A percentile compares a stretch with the other conserved stretches of the same genome.
phyloP scores from a whole-genome alignment of 1,139 yeast genomes.

The Saccharomycopsis phalli region DNA sequence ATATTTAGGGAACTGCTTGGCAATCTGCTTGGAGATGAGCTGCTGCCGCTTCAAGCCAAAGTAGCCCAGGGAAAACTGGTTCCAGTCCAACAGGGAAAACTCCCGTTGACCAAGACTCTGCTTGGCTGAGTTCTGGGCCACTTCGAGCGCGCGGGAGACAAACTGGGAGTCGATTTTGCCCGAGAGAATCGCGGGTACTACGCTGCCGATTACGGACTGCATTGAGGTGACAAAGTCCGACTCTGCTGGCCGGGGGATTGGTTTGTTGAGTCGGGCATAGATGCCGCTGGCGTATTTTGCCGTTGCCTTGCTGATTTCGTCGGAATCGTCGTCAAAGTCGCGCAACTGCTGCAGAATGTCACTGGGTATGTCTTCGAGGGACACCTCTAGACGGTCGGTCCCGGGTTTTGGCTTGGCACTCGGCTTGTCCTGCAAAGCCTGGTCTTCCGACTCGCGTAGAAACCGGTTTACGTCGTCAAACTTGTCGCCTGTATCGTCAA shows the following conservation, averaged over 20 bases:
- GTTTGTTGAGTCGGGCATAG: slow-evolving; percentile 6
- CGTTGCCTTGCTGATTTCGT: slow-evolving; percentile 18
- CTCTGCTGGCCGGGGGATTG: neutral
- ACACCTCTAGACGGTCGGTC: no score
- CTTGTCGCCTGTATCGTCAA: no score
- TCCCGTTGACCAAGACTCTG: slow-evolving; percentile 42
- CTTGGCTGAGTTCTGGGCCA: slow-evolving; percentile 32
- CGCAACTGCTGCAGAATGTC: slow-evolving; percentile 5
- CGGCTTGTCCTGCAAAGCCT: slow-evolving; percentile 12
- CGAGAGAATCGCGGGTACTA: slow-evolving; percentile 36
- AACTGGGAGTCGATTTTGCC: slow-evolving; percentile 40
- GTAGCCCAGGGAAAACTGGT: slow-evolving; percentile 48
- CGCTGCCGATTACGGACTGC: neutral
- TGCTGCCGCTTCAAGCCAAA: slow-evolving; percentile 52
- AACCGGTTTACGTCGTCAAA: neutral
- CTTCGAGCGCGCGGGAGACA: slow-evolving; percentile 39
- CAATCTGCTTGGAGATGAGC: slow-evolving; percentile 35
- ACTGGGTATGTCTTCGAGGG: no score
- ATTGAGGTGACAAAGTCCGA: neutral
- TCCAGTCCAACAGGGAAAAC: slow-evolving; percentile 39
- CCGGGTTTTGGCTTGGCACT: no score
- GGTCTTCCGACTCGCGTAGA: neutral
- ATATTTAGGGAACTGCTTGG: slow-evolving; percentile 23
- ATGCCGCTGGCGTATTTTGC: slow-evolving; percentile 21
- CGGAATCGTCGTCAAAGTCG: slow-evolving; percentile 10